Evolutionary conservation across 2,329 filamentous ascomycete genomes (phyloP).

Genomic region (Fusarium incarnatum): DNA sequence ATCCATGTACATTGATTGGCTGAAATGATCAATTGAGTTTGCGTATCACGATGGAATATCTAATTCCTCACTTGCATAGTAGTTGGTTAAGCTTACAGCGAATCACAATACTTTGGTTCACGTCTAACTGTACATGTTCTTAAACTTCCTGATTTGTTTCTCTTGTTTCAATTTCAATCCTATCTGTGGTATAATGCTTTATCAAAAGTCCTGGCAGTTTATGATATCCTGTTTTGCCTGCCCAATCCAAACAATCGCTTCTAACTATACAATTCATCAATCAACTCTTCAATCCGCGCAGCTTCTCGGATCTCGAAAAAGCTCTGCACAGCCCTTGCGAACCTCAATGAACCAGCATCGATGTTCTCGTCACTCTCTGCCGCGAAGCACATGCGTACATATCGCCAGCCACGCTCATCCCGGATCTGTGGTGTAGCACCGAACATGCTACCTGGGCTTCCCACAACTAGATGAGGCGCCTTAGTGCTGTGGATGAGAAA

Average conservation of each 20-base stretch:
- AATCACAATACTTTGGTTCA: background rate
- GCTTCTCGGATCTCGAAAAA: constrained; percentile 83
- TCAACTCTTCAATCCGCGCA: constrained; percentile 72
- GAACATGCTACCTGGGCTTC: constrained; percentile 80
- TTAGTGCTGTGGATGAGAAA: constrained; percentile 78
- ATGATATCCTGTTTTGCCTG: background rate
- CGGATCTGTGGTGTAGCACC: constrained; percentile 71
- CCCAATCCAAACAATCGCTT: background rate
- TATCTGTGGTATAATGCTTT: background rate
- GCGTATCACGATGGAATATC: background rate
- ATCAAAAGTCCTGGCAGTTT: constrained; percentile 2
- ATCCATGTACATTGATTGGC: background rate
- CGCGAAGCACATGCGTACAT: constrained; percentile 85
- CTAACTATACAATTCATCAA: constrained; percentile 52
- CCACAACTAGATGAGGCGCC: constrained; percentile 76
- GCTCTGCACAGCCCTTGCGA: constrained; percentile 74
- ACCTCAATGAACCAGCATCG: constrained; percentile 68
- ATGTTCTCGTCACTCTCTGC: constrained; percentile 81
- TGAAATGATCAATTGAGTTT: background rate
- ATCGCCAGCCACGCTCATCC: constrained; percentile 73
- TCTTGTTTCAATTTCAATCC: background rate
- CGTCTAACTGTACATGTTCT: background rate
- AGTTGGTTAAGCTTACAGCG: background rate
- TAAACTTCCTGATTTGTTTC: background rate
- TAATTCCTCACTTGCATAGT: background rate